A percentile compares a stretch with the other conserved stretches of the same genome.
phyloP scores from a whole-genome alignment of 169 alveolate species.

The Miamiensis avidus region DNA sequence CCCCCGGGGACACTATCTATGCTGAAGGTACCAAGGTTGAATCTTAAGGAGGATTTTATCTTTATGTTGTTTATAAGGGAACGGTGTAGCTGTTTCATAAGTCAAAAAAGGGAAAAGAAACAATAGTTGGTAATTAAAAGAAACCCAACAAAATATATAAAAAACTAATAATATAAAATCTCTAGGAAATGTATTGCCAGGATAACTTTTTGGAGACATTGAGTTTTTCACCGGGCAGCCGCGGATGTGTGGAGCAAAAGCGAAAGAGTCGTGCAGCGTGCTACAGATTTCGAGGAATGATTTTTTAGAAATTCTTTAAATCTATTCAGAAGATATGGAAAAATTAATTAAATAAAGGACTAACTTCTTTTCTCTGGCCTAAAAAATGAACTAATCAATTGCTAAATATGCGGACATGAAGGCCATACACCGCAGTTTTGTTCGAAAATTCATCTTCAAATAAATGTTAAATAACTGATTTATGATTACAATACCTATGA shows the following conservation, averaged over 20 bases:
- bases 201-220: not conserved
- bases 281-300: not conserved
- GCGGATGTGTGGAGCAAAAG: not conserved
- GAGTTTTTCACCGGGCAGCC: not conserved
- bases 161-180: too few species aligned
- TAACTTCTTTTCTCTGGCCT: not conserved
- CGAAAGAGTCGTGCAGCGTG: not conserved
- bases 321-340: not conserved
- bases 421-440: not conserved
- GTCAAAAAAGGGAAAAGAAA: not conserved
- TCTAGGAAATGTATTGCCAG: not conserved
- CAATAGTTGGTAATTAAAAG: not conserved
- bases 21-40: not conserved
- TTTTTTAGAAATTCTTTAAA: not conserved
- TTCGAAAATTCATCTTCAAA: not conserved
- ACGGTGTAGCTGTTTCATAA: not conserved
- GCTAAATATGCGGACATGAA: not conserved
- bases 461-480: too few species aligned
- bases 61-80: not conserved
- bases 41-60: not conserved
- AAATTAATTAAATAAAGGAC: not conserved
- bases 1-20: not conserved
- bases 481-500: not conserved
- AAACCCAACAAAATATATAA: too few species aligned
- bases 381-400: not conserved